Conservation (phyloP, 257 asterid species). For the Galeopsis tetrahit region DNA sequence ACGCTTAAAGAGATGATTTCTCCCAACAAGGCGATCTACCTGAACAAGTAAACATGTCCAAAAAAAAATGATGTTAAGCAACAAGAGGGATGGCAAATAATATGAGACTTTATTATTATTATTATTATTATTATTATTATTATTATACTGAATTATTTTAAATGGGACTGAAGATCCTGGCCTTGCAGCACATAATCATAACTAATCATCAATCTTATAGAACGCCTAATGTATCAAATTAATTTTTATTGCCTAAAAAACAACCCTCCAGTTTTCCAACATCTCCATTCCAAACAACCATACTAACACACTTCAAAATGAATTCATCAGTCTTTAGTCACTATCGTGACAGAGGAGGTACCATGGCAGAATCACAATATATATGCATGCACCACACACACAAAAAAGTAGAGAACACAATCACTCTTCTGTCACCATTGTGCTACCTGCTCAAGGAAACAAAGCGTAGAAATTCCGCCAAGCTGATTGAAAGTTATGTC, state of each 20-base stretch:
- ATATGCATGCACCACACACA: too few relatives aligned
- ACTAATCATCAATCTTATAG: constrained; percentile 19
- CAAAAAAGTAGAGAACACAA: neutral
- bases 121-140: neutral
- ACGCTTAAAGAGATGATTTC: constrained; percentile 77
- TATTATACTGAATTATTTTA: too few relatives aligned
- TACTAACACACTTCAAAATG: constrained; percentile 5
- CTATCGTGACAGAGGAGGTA: neutral
- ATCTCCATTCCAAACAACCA: constrained; percentile 16
- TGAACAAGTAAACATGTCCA: constrained; percentile 39
- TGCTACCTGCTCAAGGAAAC: constrained; percentile 88
- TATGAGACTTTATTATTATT: constrained; percentile 15
- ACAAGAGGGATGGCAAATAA: neutral
- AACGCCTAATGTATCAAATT: neutral
- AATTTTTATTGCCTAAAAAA: neutral
- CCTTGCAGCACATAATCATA: constrained; percentile 23
- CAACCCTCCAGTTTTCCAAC: constrained; percentile 12
- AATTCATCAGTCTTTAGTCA: neutral
- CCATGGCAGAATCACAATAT: neutral
- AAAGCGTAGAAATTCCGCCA: constrained; percentile 93
- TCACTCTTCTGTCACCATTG: neutral
- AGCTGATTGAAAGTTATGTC: constrained; percentile 92
- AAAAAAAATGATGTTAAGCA: neutral
- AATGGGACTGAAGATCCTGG: constrained; percentile 9
- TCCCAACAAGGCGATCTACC: constrained; percentile 82